Evolutionary conservation across 306 rosid genomes (phyloP).

Genomic region (Ormosia semicastrata): DNA sequence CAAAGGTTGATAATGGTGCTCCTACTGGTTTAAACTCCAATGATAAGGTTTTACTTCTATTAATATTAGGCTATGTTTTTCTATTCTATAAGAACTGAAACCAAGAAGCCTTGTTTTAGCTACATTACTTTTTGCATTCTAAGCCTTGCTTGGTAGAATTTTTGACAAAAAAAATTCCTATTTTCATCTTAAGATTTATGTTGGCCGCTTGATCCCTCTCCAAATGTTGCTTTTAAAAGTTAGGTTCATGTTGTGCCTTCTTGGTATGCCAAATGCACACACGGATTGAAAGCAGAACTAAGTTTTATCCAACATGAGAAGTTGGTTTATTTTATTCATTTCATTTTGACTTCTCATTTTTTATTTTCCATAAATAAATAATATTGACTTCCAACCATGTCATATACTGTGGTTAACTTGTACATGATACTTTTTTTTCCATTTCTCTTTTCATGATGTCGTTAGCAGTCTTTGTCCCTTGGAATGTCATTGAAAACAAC

Average conservation of each 20-base stretch:
- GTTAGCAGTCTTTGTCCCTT: not conserved
- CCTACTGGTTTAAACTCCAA: too few relatives aligned
- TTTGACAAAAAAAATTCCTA: not conserved
- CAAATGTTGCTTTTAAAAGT: constrained; percentile 8
- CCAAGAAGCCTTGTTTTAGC: too few relatives aligned
- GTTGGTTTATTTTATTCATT: not conserved
- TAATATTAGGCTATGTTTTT: too few relatives aligned
- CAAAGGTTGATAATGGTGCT: too few relatives aligned
- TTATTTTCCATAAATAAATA: not conserved
- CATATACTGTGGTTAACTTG: constrained; percentile 1
- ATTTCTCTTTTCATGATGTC: not conserved
- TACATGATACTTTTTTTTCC: not conserved
- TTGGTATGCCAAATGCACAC: not conserved
- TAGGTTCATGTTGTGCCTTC: not conserved
- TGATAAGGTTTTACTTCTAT: too few relatives aligned
- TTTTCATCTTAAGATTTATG: not conserved
- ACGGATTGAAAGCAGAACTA: not conserved
- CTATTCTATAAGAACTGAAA: too few relatives aligned
- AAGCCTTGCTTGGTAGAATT: too few relatives aligned
- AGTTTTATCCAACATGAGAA: not conserved
- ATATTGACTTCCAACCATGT: not conserved
- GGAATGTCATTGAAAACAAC: not conserved
- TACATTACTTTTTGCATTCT: too few relatives aligned
- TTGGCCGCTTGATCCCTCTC: constrained; percentile 8
- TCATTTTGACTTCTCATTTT: not conserved